Evolutionary conservation across 2,329 filamentous ascomycete species (phyloP), one percentile per base, ranked within the genome.

Genomic region (Fusarium burgessii): DNA sequence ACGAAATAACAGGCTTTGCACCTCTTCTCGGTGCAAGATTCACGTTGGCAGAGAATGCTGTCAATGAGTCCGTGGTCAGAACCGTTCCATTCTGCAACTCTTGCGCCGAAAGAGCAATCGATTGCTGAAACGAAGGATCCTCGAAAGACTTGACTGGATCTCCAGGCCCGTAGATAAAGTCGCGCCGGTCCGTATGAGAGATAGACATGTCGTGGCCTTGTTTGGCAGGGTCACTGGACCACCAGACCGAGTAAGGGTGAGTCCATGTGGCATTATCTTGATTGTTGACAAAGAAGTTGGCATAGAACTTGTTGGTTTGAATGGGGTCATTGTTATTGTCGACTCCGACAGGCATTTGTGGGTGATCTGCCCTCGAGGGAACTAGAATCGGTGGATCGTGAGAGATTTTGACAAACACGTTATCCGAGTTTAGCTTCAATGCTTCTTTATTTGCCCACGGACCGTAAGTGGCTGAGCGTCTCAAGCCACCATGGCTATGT

Each of bases 341-440:
- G 2, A 32, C 45, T 4, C 27, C 27, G 6, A 47, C 18, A 0
- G 27, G 45, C 18, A 8, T 12, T 20, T 47, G 45, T 2, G 18
- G 45, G 9, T 47, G 45, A 47, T 32, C 27, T 17, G 13, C 45
- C 6, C 13, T 20, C 0, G 45, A 20, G 4, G 27, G 45, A 4
- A 47, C 25, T 3, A 20, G 9, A 20, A 47, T 47, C 4, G 18
- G 45, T 2, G 18, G 13, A 15, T 47, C 45, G 9, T 32, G 18
- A 6, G 45, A 47, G 0, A 47, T 32, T 6, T 20, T 17, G 1
- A 6, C 6, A 20, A 47, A 47, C 6, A 47, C 1, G 45, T 32
- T 20, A 1, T 32, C 13, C 11, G 18, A 6, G 18, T 9, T 32
- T 4, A 3, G 13, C 1, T 32, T 20, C 0, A 4, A 8, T 20